Percentiles rank a stretch among this genome's conserved stretches.
Evolutionary conservation across 176 grass and related monocot species (phyloP).

Genomic region (Metroxylon sagu): DNA sequence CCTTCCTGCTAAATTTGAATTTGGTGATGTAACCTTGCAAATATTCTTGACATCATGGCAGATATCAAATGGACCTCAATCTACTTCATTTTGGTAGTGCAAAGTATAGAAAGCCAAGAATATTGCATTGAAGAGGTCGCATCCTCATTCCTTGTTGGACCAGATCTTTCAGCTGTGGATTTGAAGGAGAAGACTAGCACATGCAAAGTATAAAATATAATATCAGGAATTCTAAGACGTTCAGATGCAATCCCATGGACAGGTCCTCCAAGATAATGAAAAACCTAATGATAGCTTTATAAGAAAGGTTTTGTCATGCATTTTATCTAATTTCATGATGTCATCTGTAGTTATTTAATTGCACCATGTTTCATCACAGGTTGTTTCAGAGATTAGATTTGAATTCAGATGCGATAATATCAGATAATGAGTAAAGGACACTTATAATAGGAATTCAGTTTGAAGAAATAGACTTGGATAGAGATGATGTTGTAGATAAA

Average conservation of each 20-base stretch:
- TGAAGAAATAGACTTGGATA: slow-evolving; percentile 54
- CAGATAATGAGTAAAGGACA: slow-evolving; percentile 49
- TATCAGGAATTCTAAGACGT: slow-evolving; percentile 79
- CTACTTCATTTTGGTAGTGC: too few relatives aligned
- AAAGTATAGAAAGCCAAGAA: too few relatives aligned
- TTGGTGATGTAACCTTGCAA: too few relatives aligned
- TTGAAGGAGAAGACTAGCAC: slow-evolving; percentile 75
- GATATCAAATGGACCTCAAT: too few relatives aligned
- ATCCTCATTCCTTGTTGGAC: background rate
- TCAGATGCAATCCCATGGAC: slow-evolving; percentile 36
- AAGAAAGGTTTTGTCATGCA: slow-evolving; percentile 29
- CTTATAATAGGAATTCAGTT: slow-evolving; percentile 59
- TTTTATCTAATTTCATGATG: background rate
- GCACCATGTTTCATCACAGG: slow-evolving; percentile 19
- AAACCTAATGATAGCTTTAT: slow-evolving; percentile 44
- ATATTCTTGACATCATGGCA: too few relatives aligned
- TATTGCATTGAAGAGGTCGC: too few relatives aligned
- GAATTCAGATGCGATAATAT: slow-evolving; percentile 49
- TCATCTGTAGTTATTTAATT: too few relatives aligned
- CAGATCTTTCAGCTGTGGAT: slow-evolving; percentile 98
- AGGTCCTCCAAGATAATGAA: slow-evolving; percentile 44
- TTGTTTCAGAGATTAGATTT: slow-evolving; percentile 65
- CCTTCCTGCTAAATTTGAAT: too few relatives aligned
- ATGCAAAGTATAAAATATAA: slow-evolving; percentile 85
- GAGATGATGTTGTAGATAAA: slow-evolving; percentile 40